Evolutionary conservation across 2,329 filamentous ascomycete species (phyloP), one percentile per base, ranked within the genome.

Genomic region (Colletotrichum coccodes): DNA sequence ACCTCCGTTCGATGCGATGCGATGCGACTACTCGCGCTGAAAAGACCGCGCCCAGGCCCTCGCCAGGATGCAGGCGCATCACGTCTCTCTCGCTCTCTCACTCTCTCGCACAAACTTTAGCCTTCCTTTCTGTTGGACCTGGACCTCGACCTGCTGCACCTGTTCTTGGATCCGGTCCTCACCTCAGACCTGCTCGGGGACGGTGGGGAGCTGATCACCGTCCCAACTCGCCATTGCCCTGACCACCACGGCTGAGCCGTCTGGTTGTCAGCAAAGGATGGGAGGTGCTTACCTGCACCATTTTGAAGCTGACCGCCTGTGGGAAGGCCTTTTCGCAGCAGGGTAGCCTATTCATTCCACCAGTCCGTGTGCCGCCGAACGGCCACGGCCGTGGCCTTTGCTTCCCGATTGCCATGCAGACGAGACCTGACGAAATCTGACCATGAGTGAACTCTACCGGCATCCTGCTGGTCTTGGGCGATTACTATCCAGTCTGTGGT

Each of bases 91-190:
- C 9, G 16, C 62, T 11, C 47, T 23, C 26, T 30, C 14, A 6
- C 28, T 18, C 47, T 50, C 18, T 32, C 6, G 14, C 26, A 18
- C 9, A 50, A 18, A 23, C 28, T 38, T 40, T n/a, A 23, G 21
- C 23, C 16, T 36, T 40, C 49, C 46, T 32, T 28, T n/a, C 38
- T 30, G 44, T 30, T 40, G 40, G 18, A 40, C 32, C 23, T 38
- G 61, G 61, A 32, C 61, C 57, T 60, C 46, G 40, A 18, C 26
- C 58, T 60, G 23, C 58, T 52, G 58, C 49, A 56, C 61, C 65
- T 68, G 54, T 65, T 68, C 40, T 53, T 54, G 32, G 26, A 36
- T 34, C 60, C 61, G 61, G 56, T 8, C 47, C 64, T 68, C 64
- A 44, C 38, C 64, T 52, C 65, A 59, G 65, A 68, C 61, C 32